Conservation (phyloP, 2,329 filamentous ascomycete genomes). For the Colletotrichum truncatum region DNA sequence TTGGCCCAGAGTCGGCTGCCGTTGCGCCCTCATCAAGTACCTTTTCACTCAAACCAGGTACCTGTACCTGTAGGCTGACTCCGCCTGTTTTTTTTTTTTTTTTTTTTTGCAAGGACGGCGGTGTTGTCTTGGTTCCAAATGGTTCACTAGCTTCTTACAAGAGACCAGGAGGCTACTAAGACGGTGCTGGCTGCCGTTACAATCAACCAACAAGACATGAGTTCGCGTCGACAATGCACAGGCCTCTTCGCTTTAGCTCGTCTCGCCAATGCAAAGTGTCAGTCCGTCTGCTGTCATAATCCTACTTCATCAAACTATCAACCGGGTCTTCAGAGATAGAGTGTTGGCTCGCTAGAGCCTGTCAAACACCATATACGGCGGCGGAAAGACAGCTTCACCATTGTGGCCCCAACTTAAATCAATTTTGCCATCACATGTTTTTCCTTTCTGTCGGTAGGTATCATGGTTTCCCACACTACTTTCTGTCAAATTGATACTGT, state of each 20-base stretch:
- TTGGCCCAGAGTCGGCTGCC: background rate
- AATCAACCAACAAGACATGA: conserved; percentile 6
- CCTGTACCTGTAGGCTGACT: background rate
- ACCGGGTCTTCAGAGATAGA: conserved; percentile 6
- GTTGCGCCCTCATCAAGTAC: background rate
- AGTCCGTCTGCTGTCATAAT: conserved; percentile 9
- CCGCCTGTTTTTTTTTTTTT: too few species aligned
- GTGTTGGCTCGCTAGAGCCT: background rate
- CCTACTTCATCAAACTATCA: conserved; percentile 12
- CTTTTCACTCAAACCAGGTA: background rate
- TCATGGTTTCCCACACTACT: conserved; percentile 5
- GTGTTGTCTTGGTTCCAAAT: background rate
- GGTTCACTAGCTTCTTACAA: background rate
- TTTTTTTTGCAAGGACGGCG: background rate
- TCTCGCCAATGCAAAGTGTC: conserved; percentile 8
- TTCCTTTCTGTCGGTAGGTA: background rate
- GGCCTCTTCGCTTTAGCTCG: conserved; percentile 3
- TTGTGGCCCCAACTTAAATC: conserved; percentile 5
- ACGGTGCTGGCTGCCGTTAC: conserved; percentile 16
- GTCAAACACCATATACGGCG: conserved; percentile 7
- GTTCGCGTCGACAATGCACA: background rate
- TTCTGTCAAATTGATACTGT: conserved; percentile 4
- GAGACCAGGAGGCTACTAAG: background rate
- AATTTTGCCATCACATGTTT: conserved; percentile 17
- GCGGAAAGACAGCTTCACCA: conserved; percentile 19